Conservation (phyloP, 1,284 basidiomycete species). For the Kalmanozyma brasiliensis region DNA sequence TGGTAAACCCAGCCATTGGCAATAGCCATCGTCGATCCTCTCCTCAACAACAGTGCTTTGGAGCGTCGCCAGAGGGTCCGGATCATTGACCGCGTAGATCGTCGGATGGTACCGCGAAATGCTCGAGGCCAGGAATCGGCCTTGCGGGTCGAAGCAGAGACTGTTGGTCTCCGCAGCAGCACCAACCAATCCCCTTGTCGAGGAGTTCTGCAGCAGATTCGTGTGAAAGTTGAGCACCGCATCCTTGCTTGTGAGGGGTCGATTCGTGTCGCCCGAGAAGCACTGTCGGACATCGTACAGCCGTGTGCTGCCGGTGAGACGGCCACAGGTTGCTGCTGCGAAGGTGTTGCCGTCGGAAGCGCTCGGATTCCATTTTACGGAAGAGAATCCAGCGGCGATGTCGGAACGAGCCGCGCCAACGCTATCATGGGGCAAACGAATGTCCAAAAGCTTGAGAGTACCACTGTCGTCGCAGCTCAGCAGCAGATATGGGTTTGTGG, state of each 20-base stretch:
- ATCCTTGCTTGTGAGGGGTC: slow-evolving; percentile 27
- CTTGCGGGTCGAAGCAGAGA: slow-evolving; percentile 31
- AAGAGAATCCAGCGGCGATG: slow-evolving; percentile 23
- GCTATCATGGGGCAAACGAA: slow-evolving; percentile 17
- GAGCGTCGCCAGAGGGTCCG: slow-evolving; percentile 29
- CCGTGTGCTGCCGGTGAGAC: slow-evolving; percentile 33
- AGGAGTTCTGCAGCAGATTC: slow-evolving; percentile 28
- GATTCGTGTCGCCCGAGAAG: slow-evolving; percentile 11
- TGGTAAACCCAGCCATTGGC: background rate
- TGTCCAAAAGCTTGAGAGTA: slow-evolving; percentile 30
- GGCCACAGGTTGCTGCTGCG: slow-evolving; percentile 31
- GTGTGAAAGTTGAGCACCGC: slow-evolving; percentile 35
- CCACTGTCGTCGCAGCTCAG: slow-evolving; percentile 41
- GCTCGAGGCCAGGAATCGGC: slow-evolving; percentile 35
- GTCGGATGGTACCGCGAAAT: slow-evolving; percentile 39
- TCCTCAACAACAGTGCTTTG: slow-evolving; percentile 16
- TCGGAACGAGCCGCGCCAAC: slow-evolving; percentile 19
- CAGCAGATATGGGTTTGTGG: slow-evolving; percentile 28
- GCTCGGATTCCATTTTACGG: slow-evolving; percentile 43
- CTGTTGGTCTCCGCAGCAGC: slow-evolving; percentile 43
- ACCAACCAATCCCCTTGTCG: slow-evolving; percentile 17
- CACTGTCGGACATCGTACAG: slow-evolving; percentile 42
- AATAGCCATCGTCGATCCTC: background rate
- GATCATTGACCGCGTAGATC: slow-evolving; percentile 35
- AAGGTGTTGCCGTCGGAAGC: slow-evolving; percentile 43